A percentile compares a stretch with the other conserved stretches of the same genome.
These are phyloP conservation scores for Pseudogymnoascus sp. DNA, from an alignment of 2,329 filamentous ascomycete species.

Conservation along the genomic window DNA sequence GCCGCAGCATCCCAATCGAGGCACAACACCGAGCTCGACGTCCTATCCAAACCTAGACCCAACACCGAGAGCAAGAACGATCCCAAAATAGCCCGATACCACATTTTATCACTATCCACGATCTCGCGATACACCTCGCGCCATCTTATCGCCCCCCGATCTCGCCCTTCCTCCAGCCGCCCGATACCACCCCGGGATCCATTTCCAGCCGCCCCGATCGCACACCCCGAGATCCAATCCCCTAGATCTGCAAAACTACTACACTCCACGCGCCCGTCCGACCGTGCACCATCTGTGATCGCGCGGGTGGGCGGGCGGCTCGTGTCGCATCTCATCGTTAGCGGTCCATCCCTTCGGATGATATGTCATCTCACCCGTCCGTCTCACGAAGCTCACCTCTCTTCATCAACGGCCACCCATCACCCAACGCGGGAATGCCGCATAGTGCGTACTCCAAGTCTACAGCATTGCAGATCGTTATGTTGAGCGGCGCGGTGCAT, in stretches of 20 bases:
- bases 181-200: neutral
- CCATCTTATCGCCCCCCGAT: constrained; percentile 5
- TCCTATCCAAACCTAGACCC: neutral
- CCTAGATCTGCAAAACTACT: neutral
- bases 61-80: neutral
- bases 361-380: neutral
- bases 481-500: neutral
- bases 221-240: neutral
- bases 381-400: neutral
- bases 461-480: neutral
- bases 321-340: neutral
- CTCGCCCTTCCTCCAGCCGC: neutral
- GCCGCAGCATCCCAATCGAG: neutral
- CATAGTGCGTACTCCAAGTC: neutral
- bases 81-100: neutral
- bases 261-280: neutral
- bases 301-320: neutral
- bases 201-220: neutral
- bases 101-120: constrained; percentile 1
- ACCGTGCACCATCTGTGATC: neutral
- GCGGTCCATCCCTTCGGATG: neutral
- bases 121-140: neutral
- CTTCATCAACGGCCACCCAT: neutral
- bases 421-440: neutral
- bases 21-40: neutral